Evolutionary conservation across 176 grass and related monocot species (phyloP).

Genomic region (Neostapfia colusana): DNA sequence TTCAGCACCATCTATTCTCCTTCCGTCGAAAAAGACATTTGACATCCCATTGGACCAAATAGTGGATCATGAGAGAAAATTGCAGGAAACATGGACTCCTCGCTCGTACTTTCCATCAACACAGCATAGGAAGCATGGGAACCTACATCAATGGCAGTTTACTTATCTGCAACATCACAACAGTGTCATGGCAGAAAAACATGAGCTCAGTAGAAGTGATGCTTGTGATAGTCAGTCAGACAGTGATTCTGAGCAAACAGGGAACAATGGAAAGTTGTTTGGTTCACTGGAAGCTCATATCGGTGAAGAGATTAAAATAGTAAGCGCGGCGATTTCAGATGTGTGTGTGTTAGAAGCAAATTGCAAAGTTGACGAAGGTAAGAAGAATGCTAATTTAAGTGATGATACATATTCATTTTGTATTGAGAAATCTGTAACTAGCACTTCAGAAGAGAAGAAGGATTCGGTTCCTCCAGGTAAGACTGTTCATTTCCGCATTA

Average conservation of each 20-base stretch:
- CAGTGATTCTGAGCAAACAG: slow-evolving; percentile 3
- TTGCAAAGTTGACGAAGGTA: slow-evolving; percentile 1
- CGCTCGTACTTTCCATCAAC: slow-evolving; percentile 13
- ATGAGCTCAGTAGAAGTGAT: slow-evolving; percentile 30
- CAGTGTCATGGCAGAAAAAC: neutral
- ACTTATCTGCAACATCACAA: neutral
- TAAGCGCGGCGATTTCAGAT: slow-evolving; percentile 42
- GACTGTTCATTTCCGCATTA: neutral
- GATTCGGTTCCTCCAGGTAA: slow-evolving; percentile 38
- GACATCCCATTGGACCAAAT: slow-evolving; percentile 44
- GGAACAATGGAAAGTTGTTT: slow-evolving; percentile 39
- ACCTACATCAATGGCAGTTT: slow-evolving; percentile 2
- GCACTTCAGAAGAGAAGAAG: slow-evolving; percentile 1
- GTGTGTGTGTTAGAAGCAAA: slow-evolving; percentile 26
- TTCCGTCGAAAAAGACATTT: slow-evolving; percentile 43
- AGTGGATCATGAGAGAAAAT: slow-evolving; percentile 10
- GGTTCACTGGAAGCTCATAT: slow-evolving; percentile 46
- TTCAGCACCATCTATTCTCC: slow-evolving; percentile 57
- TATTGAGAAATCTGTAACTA: neutral
- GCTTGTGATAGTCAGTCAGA: neutral
- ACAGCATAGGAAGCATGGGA: slow-evolving; percentile 29
- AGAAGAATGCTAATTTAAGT: neutral
- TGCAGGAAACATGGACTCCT: slow-evolving; percentile 50
- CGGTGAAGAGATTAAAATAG: slow-evolving; percentile 47
- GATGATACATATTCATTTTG: neutral